Base-by-base conservation (phyloP, 2,329 filamentous ascomycete species). In the Stagonosporopsis vannaccii region DNA sequence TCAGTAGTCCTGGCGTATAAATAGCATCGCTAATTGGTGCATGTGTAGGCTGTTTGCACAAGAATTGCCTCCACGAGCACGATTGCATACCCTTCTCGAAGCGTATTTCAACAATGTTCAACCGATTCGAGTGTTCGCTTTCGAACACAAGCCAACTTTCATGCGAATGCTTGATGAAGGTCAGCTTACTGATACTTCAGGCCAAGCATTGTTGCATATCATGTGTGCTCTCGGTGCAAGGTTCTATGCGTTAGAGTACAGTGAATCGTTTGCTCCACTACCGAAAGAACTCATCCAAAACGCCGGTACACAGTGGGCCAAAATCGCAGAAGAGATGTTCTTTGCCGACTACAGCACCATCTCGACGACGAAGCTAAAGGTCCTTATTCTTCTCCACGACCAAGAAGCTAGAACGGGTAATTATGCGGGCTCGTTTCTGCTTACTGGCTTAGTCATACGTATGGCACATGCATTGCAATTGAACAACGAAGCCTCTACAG, bases 341-440 rank as follows among this genome's bases (percentile, higher is more conserved):
- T 72, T 73, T 25, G 63, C 70, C 4, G 70, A 73, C 42, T 73
- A 73, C 54, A 72, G 70, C 44, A 68, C 67, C 13, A 73, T 73
- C 3, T 72, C 69, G 1, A 67, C 69, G 4, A 70, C 65, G 4
- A 72, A 72, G 51, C 55, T 72, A 11, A 72, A 73, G 32, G 69
- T 70, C 0, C 51, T 73, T 8, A 63, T 73, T 3, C 56, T 73
- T 1, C 67, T 73, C 11, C 69, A 73, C 28, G 70, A 73, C 33
- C 67, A 72, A 32, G 70, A 73, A 59, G 70, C 70, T 13, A 55
- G 70, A 15, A 66, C 63, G 7, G 70, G 70, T 19, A 73, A 73
- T 20, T 73, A 73, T 33, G 70, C 70, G 13, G 69, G 68, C 2
- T 71, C 68, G 2, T 73, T 73, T 36, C 47, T 73, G 19, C 65